Conservation (phyloP, 345 rosid genomes). For the Erysimum cheiranthoides region DNA sequence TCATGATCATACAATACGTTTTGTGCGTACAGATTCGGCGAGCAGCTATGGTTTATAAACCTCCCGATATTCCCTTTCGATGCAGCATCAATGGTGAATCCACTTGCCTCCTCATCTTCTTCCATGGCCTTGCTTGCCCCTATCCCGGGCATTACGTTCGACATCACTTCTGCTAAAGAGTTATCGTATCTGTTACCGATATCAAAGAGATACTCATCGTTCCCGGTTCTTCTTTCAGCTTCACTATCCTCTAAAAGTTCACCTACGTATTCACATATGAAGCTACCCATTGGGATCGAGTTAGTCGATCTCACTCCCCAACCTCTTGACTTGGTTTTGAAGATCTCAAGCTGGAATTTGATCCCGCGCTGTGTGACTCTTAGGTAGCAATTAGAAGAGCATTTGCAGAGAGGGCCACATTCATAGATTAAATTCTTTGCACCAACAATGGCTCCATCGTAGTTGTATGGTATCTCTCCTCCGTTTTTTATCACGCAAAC, state of each 20-base stretch:
- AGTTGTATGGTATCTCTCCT: constrained; percentile 81
- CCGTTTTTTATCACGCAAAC: constrained; percentile 67
- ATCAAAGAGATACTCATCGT: constrained; percentile 90
- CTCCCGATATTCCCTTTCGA: constrained; percentile 74
- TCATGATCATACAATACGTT: constrained; percentile 80
- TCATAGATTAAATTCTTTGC: constrained; percentile 71
- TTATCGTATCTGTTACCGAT: constrained; percentile 65
- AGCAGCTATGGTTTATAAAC: constrained; percentile 90
- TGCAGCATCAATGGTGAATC: constrained; percentile 90
- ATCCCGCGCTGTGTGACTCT: constrained; percentile 81
- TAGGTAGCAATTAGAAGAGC: constrained; percentile 75
- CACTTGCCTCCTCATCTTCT: constrained; percentile 46
- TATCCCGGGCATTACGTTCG: constrained; percentile 51
- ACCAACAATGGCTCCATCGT: constrained; percentile 74
- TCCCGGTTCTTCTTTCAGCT: constrained; percentile 73
- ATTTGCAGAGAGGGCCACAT: constrained; percentile 83
- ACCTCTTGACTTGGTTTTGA: constrained; percentile 79
- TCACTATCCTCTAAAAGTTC: constrained; percentile 82
- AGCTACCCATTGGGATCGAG: constrained; percentile 81
- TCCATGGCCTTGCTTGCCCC: constrained; percentile 28
- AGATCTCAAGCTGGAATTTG: constrained; percentile 76
- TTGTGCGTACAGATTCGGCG: constrained; percentile 93
- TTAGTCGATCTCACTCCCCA: constrained; percentile 91
- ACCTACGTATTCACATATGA: constrained; percentile 88
- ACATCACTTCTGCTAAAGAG: constrained; percentile 60